Evolutionary conservation across 257 asterid genomes (phyloP).

Genomic region (Nicotiana undulata): DNA sequence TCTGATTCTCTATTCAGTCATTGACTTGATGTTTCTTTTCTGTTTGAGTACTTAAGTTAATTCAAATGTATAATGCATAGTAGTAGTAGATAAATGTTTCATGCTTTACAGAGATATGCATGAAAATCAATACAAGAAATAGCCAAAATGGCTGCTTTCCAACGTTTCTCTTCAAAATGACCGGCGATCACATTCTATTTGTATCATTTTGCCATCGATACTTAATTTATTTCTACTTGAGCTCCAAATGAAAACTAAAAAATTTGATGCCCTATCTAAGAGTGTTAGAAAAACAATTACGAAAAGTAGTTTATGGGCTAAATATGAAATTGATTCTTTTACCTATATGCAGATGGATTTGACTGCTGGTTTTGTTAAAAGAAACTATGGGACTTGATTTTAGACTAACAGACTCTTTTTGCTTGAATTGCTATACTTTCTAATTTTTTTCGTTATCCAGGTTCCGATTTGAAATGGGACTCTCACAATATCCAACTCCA

Average conservation of each 20-base stretch:
- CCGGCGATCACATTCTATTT: background rate
- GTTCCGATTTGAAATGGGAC: constrained; percentile 48
- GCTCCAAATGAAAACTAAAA: background rate
- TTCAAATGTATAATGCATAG: background rate
- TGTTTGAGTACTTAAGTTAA: background rate
- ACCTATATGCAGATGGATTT: background rate
- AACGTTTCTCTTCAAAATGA: background rate
- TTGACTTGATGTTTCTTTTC: background rate
- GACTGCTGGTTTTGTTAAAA: background rate
- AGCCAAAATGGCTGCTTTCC: background rate
- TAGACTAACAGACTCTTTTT: background rate
- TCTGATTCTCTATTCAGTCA: background rate
- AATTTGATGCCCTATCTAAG: background rate
- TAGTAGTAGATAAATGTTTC: background rate
- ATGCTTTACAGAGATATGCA: background rate
- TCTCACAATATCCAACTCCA: constrained; percentile 70
- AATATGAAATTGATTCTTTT: background rate
- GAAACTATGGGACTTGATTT: background rate
- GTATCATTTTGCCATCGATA: background rate
- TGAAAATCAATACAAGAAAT: background rate
- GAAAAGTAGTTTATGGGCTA: background rate
- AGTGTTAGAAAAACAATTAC: background rate
- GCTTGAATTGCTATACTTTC: background rate
- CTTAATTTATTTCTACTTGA: background rate
- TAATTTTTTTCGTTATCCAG: constrained; percentile 11